These are phyloP conservation scores for Chlamydomonas reinhardtii DNA, from an alignment of 163 green algal genomes.

Conservation along the genomic window DNA sequence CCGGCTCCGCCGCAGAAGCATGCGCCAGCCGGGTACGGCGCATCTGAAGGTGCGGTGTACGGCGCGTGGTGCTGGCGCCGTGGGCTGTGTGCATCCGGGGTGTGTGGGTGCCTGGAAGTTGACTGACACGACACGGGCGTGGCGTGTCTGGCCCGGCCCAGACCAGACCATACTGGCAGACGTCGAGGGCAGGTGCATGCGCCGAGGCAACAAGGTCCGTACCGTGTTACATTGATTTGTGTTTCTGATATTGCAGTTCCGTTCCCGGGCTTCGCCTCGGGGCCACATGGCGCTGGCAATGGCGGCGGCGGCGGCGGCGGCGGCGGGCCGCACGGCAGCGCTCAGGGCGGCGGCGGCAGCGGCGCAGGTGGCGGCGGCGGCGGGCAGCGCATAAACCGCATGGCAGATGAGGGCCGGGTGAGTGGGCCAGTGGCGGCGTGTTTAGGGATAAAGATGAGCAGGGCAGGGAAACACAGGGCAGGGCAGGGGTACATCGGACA, in stretches of 20 bases:
- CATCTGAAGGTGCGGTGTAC: not conserved
- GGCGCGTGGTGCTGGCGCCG: no score
- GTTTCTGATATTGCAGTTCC: not conserved
- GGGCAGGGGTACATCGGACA: no score
- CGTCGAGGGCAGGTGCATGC: no score
- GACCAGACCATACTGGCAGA: no score
- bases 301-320: slow-evolving; percentile 1
- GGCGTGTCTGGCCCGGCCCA: no score
- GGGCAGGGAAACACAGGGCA: no score
- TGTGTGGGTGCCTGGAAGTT: no score
- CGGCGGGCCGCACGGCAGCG: not conserved
- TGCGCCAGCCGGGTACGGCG: not conserved
- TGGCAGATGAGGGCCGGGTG: slow-evolving; percentile 49
- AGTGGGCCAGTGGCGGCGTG: not conserved
- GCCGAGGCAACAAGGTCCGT: no score
- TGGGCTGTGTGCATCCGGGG: not conserved
- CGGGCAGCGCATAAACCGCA: not conserved
- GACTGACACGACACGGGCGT: no score
- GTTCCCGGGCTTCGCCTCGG: slow-evolving; percentile 31
- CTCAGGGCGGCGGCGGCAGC: not conserved
- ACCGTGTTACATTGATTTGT: no score
- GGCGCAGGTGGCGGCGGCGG: not conserved
- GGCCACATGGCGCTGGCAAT: not conserved
- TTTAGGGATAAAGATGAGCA: no score
- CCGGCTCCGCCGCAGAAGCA: slow-evolving; percentile 45